phyloP scores from a whole-genome alignment of 1,139 yeast genomes.

The Tardiomyces blankii region DNA sequence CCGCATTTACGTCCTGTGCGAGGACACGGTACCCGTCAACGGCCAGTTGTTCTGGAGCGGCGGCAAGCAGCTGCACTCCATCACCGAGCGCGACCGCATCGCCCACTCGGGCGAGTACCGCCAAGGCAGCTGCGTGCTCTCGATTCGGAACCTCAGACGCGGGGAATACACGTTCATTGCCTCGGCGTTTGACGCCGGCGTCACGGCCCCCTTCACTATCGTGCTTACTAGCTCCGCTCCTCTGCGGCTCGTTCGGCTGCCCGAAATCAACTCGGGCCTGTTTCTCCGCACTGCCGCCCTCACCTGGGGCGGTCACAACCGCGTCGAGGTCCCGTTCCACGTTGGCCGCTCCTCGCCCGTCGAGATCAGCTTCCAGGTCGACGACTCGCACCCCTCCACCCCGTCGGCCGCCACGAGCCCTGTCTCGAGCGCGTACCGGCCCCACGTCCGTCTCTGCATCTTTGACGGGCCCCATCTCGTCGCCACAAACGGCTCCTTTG shows the following conservation, averaged over 20 bases:
- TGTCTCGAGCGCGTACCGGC: constrained; percentile 10
- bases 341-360: not conserved
- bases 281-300: constrained; percentile 11
- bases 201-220: constrained; percentile 13
- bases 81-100: constrained; percentile 22
- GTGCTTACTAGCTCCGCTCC: constrained; percentile 9
- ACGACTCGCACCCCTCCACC: not conserved
- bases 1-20: constrained; percentile 25
- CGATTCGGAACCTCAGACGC: constrained; percentile 28
- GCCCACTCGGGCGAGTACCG: constrained; percentile 26
- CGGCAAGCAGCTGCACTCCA: constrained; percentile 18
- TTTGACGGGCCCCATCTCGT: constrained; percentile 14
- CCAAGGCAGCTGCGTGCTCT: constrained; percentile 18
- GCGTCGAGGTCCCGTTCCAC: constrained; percentile 6
- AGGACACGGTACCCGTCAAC: constrained; percentile 21
- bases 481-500: constrained; percentile 32
- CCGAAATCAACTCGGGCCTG: constrained; percentile 15
- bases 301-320: constrained; percentile 12
- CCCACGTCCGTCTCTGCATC: constrained; percentile 21
- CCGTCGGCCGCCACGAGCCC: not conserved
- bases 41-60: constrained; percentile 24
- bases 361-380: not conserved
- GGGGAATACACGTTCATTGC: constrained; percentile 20
- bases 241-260: constrained; percentile 10
- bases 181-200: constrained; percentile 27